These are phyloP conservation scores for Suillus paluster DNA, from an alignment of 768 basidiomycete species.

Conservation along the genomic window DNA sequence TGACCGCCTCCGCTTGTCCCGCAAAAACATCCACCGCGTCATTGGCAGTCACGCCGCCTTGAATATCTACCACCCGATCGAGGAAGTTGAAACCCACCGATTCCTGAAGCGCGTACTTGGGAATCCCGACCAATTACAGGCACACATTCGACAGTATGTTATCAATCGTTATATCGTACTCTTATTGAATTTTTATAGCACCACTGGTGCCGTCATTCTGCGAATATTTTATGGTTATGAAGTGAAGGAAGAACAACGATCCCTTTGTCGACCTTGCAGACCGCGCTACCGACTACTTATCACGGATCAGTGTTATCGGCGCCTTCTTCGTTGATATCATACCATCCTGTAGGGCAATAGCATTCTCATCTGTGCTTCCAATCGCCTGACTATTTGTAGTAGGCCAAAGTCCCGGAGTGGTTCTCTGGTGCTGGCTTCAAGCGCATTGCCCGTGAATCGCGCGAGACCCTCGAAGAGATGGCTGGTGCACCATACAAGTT, in stretches of 20 bases:
- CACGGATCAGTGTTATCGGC: conserved; percentile 50
- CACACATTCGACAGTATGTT: conserved; percentile 47
- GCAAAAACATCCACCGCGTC: conserved; percentile 43
- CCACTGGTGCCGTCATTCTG: conserved; percentile 57
- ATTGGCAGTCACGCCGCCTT: conserved; percentile 46
- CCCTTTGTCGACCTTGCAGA: conserved; percentile 58
- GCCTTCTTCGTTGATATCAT: conserved; percentile 55
- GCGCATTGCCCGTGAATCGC: conserved; percentile 55
- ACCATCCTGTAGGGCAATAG: conserved; percentile 40
- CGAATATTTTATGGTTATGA: conserved; percentile 60
- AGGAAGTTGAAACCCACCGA: conserved; percentile 46
- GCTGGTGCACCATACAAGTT: conserved; percentile 59
- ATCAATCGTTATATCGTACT: not conserved
- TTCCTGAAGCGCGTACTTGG: conserved; percentile 46
- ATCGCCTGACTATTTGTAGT: conserved; percentile 26
- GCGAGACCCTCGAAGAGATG: conserved; percentile 55
- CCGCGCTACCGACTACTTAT: conserved; percentile 55
- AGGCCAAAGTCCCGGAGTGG: conserved; percentile 56
- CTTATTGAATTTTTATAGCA: conserved; percentile 33
- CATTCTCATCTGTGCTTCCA: not conserved
- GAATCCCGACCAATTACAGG: conserved; percentile 41
- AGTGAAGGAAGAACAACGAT: conserved; percentile 53
- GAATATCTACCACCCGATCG: conserved; percentile 35
- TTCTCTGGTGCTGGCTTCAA: conserved; percentile 61
- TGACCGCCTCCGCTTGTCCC: conserved; percentile 45